Base-by-base conservation (phyloP, 169 alveolate species). In the Cryptosporidium andersoni region DNA sequence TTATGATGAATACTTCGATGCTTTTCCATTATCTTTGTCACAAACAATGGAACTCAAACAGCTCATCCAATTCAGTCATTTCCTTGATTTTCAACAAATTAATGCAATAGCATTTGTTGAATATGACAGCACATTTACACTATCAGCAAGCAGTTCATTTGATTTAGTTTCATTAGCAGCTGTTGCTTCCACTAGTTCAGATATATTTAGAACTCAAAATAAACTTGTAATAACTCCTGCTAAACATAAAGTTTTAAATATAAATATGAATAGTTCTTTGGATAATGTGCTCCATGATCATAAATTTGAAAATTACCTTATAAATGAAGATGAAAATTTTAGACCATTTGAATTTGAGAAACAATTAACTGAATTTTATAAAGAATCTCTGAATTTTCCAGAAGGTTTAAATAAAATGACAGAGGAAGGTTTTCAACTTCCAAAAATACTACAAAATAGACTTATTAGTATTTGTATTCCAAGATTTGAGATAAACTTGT, bases 41-140 rank as follows among this genome's bases (percentile, higher is more conserved):
- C 74, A 74, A 51, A 74, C 85, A 2, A 25, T 74, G 16, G 85
- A 74, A 64, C 43, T 47, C n/a, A 53, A 40, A 12, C 66, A 74
- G 16, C 45, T 74, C 36, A 74, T 74, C 64, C 40, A 45, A 40
- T 37, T 74, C 60, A 74, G 74, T 51, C 60, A 74, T 34, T 64
- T 58, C 51, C 48, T 74, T 16, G 68, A 74, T 64, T 74, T 74
- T 52, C 74, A 74, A 37, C 85, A 74, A 47, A 74, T 74, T 66
- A 62, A 60, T 52, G 60, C 55, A 47, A 47, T 74, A 64, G 55
- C 45, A 9, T 58, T 25, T 25, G 25, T 25, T 25, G 25, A 25
- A 25, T 25, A 25, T 25, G 25, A 25, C 0, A 25, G 25, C 25
- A 25, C 25, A 25, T 25, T 25, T 25, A 25, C 25, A 25, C 25